Evolutionary conservation across 2,329 filamentous ascomycete species (phyloP).

Genomic region (Fusarium goolgardi): DNA sequence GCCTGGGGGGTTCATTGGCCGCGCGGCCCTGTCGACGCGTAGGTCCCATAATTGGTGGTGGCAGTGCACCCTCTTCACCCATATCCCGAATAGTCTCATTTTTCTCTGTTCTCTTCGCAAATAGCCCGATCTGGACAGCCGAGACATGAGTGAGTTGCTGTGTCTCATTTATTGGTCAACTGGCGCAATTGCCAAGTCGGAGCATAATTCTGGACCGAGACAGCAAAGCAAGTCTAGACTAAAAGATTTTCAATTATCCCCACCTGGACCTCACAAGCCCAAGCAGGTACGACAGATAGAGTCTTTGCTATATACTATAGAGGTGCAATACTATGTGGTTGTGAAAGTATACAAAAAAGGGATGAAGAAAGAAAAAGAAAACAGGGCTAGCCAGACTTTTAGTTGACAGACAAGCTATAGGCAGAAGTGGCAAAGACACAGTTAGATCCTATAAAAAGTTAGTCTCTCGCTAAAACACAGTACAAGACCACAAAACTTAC

Average conservation of each 20-base stretch:
- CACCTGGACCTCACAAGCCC: not conserved
- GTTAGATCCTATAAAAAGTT: slow-evolving; percentile 27
- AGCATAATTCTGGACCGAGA: not conserved
- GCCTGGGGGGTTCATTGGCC: slow-evolving; percentile 26
- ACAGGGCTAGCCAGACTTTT: not conserved
- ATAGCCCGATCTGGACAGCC: not conserved
- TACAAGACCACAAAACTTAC: slow-evolving; percentile 38
- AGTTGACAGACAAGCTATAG: slow-evolving; percentile 34
- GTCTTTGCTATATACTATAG: not conserved
- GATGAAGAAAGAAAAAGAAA: not conserved
- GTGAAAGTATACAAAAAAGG: not conserved
- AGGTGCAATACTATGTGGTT: not conserved
- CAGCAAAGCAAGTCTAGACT: not conserved
- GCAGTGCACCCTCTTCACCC: slow-evolving; percentile 36
- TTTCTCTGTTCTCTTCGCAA: not conserved
- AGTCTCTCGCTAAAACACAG: not conserved
- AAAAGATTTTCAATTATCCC: not conserved
- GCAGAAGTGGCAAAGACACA: slow-evolving; percentile 36
- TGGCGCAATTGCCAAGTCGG: not conserved
- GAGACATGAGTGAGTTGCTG: not conserved
- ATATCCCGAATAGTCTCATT: not conserved
- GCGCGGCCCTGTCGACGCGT: slow-evolving; percentile 38
- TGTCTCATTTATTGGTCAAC: not conserved
- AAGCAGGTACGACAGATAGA: not conserved
- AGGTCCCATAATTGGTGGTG: slow-evolving; percentile 40